phyloP scores from a whole-genome alignment of 495 filamentous ascomycete genomes.

The Aspergillus bridgeri region DNA sequence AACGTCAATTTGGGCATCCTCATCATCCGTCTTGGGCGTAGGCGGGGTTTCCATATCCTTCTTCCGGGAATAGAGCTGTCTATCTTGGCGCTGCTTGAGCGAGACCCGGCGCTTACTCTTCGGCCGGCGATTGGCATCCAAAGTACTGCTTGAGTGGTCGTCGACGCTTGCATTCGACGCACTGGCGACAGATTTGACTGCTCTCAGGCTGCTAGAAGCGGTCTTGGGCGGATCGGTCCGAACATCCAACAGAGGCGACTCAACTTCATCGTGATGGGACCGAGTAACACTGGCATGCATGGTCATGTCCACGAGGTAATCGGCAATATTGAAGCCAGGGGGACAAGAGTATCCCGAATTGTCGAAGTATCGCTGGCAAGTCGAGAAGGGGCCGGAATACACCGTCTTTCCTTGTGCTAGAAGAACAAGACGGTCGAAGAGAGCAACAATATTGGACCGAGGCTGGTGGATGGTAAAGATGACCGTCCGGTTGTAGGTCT shows the following conservation, averaged over 20 bases:
- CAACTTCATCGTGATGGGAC: conserved; percentile 57
- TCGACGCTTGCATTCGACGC: conserved; percentile 64
- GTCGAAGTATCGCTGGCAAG: conserved; percentile 91
- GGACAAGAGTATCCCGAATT: conserved; percentile 86
- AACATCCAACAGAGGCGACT: conserved; percentile 36
- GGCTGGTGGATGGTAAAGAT: conserved; percentile 99
- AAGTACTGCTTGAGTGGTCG: conserved; percentile 53
- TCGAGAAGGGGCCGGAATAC: conserved; percentile 85
- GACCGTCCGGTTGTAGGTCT: conserved; percentile 92
- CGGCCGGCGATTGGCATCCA: conserved; percentile 58
- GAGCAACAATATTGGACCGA: conserved; percentile 98
- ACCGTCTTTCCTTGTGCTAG: conserved; percentile 86
- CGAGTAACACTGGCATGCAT: conserved; percentile 77
- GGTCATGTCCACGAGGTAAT: conserved; percentile 94
- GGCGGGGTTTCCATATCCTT: conserved; percentile 53
- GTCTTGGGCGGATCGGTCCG: conserved; percentile 54
- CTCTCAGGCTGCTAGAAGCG: conserved; percentile 80
- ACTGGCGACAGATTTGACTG: conserved; percentile 89
- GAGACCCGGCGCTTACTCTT: conserved; percentile 67
- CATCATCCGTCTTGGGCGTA: conserved; percentile 64
- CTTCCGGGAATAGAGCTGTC: conserved; percentile 84
- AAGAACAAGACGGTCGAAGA: conserved; percentile 91
- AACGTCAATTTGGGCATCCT: conserved; percentile 60
- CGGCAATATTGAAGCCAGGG: conserved; percentile 96
- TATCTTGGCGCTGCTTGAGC: conserved; percentile 77